Percentiles rank a stretch among this genome's conserved stretches.
Evolutionary conservation across 805 yeast genomes (phyloP).

Genomic region (Hanseniaspora jakobsenii): DNA sequence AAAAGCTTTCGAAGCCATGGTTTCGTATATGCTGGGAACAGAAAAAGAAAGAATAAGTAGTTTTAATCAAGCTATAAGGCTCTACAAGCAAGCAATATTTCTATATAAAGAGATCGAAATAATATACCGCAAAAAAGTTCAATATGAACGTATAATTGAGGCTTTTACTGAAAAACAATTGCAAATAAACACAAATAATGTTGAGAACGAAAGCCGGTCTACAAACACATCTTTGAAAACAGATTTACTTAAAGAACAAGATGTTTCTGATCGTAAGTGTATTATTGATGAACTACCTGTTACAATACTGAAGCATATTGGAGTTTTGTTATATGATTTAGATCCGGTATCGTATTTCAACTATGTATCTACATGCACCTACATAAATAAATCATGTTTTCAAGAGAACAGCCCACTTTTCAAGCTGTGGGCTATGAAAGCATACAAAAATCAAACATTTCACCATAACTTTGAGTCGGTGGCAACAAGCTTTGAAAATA

Average conservation of each 20-base stretch:
- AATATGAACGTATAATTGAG: conserved; percentile 32
- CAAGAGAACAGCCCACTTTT: conserved; percentile 36
- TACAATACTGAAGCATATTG: conserved; percentile 44
- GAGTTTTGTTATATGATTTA: conserved; percentile 34
- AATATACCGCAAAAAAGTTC: conserved; percentile 46
- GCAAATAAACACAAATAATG: not conserved
- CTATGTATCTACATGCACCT: conserved; percentile 47
- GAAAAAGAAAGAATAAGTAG: conserved; percentile 61
- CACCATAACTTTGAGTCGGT: no score
- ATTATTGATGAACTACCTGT: conserved; percentile 38
- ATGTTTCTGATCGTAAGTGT: conserved; percentile 31
- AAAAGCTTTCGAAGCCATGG: conserved; percentile 36
- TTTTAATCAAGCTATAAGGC: conserved; percentile 69
- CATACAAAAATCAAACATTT: conserved; percentile 32
- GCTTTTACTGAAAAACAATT: conserved; percentile 19
- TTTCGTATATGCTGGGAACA: conserved; percentile 56
- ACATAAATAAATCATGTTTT: conserved; percentile 47
- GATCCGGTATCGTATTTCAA: conserved; percentile 57
- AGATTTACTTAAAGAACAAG: conserved; percentile 18
- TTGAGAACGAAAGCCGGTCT: conserved; percentile 12
- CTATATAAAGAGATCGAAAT: conserved; percentile 48
- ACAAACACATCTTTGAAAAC: conserved; percentile 15
- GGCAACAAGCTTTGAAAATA: no score
- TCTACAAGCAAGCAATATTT: conserved; percentile 60
- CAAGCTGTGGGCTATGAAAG: conserved; percentile 37